A percentile compares a stretch with the other conserved stretches of the same genome.
phyloP scores from a whole-genome alignment of 345 rosid genomes.

The Lumnitzera littorea region DNA sequence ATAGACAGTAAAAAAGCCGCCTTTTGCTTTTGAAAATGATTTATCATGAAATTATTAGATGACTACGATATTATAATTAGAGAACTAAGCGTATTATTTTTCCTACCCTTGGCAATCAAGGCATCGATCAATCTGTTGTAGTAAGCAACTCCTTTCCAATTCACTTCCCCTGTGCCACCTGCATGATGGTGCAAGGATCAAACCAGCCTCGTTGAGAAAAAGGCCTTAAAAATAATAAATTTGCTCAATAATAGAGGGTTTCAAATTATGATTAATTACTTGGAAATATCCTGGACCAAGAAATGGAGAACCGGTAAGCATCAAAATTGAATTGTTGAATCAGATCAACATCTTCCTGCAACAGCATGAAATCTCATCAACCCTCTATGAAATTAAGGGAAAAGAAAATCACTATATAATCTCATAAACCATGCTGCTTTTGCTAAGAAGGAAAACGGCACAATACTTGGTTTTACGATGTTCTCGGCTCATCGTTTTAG shows the following conservation, averaged over 20 bases:
- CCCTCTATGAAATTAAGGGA: not conserved
- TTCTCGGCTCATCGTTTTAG: too few species aligned
- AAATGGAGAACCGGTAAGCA: conserved; percentile 50
- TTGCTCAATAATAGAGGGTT: not conserved
- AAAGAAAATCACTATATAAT: not conserved
- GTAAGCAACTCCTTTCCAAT: conserved; percentile 53
- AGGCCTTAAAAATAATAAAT: not conserved
- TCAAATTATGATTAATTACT: conserved; percentile 10
- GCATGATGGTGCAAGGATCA: not conserved
- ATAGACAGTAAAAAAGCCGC: too few species aligned
- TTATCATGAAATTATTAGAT: not conserved
- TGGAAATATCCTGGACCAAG: conserved; percentile 57
- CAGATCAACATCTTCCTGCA: conserved; percentile 40
- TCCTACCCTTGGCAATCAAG: conserved; percentile 34
- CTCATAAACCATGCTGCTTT: too few species aligned
- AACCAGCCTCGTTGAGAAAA: not conserved
- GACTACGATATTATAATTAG: not conserved
- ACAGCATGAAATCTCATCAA: not conserved
- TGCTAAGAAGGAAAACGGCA: too few species aligned
- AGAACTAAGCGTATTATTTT: not conserved
- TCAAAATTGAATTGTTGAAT: conserved; percentile 40
- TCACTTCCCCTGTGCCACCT: conserved; percentile 54
- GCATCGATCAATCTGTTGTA: conserved; percentile 47
- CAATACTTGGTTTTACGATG: too few species aligned
- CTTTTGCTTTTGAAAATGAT: not conserved